These are phyloP conservation scores for Gossypium anomalum DNA, from an alignment of 345 rosid species.

Conservation along the genomic window DNA sequence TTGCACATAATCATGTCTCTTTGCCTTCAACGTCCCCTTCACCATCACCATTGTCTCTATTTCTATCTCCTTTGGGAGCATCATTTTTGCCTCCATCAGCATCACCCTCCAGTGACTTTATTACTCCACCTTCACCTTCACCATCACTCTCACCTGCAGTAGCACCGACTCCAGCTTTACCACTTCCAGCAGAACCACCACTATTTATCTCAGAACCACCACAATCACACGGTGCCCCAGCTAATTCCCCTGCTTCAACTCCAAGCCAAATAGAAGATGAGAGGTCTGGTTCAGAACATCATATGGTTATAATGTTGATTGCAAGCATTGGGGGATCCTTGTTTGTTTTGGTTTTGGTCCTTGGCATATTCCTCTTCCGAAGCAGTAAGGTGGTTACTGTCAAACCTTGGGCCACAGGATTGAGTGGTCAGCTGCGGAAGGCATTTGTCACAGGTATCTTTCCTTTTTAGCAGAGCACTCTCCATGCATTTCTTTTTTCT, in stretches of 20 bases:
- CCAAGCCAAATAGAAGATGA: conserved; percentile 21
- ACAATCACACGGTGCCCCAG: conserved; percentile 8
- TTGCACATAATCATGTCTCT: conserved; percentile 7
- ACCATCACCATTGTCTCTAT: conserved; percentile 21
- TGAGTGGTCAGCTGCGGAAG: conserved; percentile 86
- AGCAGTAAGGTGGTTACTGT: conserved; percentile 64
- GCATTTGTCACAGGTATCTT: conserved; percentile 67
- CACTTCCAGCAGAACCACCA: conserved; percentile 21
- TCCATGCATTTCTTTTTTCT: not conserved
- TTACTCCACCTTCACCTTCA: conserved; percentile 24
- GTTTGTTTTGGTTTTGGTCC: conserved; percentile 32
- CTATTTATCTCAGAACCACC: conserved; percentile 23
- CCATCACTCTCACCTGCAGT: conserved; percentile 32
- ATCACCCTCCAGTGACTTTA: conserved; percentile 23
- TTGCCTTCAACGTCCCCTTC: conserved; percentile 31
- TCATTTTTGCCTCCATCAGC: conserved; percentile 31
- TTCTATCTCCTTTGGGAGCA: conserved; percentile 30
- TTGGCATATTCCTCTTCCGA: conserved; percentile 40
- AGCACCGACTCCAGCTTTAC: conserved; percentile 26
- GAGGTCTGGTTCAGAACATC: conserved; percentile 29
- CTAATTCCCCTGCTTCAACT: conserved; percentile 30
- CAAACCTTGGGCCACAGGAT: conserved; percentile 83
- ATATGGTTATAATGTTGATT: conserved; percentile 24
- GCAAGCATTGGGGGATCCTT: conserved; percentile 42
- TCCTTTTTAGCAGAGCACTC: not conserved